Base-by-base conservation (phyloP, 2,329 filamentous ascomycete species). In the Neocucurbitaria cava region DNA sequence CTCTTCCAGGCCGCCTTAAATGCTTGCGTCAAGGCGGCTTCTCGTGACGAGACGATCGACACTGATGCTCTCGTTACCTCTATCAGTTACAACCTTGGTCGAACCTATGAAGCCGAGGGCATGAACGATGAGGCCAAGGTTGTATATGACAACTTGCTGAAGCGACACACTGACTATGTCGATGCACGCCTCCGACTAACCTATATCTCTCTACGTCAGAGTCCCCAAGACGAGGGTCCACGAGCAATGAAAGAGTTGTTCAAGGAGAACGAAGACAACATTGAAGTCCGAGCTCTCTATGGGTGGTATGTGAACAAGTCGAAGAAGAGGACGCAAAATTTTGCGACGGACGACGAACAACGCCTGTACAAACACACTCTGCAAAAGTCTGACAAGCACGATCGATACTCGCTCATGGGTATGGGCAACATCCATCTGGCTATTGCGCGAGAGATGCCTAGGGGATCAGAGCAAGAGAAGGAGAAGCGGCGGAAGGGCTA, bases 381-480 rank as follows among this genome's bases (percentile, higher is more conserved):
- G 26, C 92, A 96, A 73, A 88, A 93, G 63, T 70, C 61, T 4
- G 94, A 99, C 79, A 99, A 98, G 82, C 95, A 99, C 73, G 95
- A 99, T 73, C 85, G 92, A n/a, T 99, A 99, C 74, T 92, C 95
- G 4, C 82, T 99, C 24, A 93, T 96, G 23, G 94, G 91, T 13
- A 98, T 99, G 94, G 95, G 95, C 38, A 99, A 99, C 73, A 81
- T 99, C n/a, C 89, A 94, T 65, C 84, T 99, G 36, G 82, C 89
- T 63, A 87, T 91, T 58, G 95, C 95, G 9, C 87, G 95, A 65
- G 96, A 99, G 75, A 97, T 98, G 92, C 90, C 91, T 26, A 87
- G 93, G 46, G 91, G 95, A 58, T 90, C 90, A 0, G 95, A 98
- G 8, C 83, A 87, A 55, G 94, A 99, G 56, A 96, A 91, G 77